Percentiles rank a stretch among this genome's conserved stretches.
phyloP scores from a whole-genome alignment of 139 green algal genomes.

The Tetradesmus lagerheimii region DNA sequence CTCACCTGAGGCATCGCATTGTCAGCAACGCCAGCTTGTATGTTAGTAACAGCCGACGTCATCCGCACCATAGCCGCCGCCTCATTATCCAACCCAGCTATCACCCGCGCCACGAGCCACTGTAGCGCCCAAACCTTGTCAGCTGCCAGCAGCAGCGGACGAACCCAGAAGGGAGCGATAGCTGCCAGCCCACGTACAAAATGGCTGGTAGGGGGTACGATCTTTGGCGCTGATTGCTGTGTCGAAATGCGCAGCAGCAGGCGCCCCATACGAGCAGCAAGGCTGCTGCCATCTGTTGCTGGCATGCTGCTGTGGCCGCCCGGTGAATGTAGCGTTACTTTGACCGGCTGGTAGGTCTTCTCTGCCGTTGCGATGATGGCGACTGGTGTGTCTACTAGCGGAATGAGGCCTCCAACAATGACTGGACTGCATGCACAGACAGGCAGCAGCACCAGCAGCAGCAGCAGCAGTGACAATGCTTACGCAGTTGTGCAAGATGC shows the following conservation, averaged over 20 bases:
- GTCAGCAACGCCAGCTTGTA: slow-evolving; percentile 53
- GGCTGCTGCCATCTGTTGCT: neutral
- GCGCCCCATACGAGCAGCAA: neutral
- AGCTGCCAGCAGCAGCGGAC: neutral
- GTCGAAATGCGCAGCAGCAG: neutral
- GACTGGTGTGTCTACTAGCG: neutral
- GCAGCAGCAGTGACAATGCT: neutral
- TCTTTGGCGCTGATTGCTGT: neutral
- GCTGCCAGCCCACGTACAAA: neutral
- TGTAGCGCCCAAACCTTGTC: neutral
- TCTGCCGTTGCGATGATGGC: slow-evolving; percentile 75
- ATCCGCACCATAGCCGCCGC: neutral
- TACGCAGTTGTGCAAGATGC: too few relatives aligned
- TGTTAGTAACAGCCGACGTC: neutral
- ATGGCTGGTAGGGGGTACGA: neutral
- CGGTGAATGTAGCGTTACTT: slow-evolving; percentile 20
- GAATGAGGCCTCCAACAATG: neutral
- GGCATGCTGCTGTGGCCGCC: slow-evolving; percentile 8
- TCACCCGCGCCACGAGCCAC: neutral
- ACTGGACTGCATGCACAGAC: neutral
- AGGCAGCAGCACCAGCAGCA: neutral
- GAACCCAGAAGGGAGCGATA: neutral
- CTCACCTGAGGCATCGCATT: slow-evolving; percentile 61
- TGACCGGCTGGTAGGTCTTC: slow-evolving; percentile 61
- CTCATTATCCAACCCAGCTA: neutral